Conservation (phyloP, 192 early-diverging fungal genomes). For the Coemansia sp. region DNA sequence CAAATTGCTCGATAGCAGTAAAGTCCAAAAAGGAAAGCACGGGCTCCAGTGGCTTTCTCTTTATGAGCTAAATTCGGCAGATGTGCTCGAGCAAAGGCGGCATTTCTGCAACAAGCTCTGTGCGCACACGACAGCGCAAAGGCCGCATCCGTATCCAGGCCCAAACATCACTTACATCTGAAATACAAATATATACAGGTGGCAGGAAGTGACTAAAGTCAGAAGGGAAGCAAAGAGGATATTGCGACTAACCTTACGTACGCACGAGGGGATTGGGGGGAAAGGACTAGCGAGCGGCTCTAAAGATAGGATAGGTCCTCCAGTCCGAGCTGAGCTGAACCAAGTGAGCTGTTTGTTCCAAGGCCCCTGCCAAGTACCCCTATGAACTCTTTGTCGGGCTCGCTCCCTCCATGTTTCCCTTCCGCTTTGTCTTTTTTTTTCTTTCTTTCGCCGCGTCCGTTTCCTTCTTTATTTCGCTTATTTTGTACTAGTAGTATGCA, state of each 20-base stretch:
- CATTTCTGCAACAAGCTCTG: background rate
- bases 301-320: background rate
- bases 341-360: conserved; percentile 3
- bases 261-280: background rate
- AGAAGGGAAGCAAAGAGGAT: conserved; percentile 5
- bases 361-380: background rate
- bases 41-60: background rate
- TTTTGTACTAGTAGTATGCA: background rate
- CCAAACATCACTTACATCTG: background rate
- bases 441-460: background rate
- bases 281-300: background rate
- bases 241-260: conserved; percentile 1
- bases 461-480: background rate
- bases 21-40: background rate
- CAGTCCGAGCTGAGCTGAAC: conserved; percentile 7
- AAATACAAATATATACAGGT: conserved; percentile 14
- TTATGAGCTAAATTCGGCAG: background rate
- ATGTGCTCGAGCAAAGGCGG: background rate
- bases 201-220: background rate
- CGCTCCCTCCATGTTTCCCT: background rate
- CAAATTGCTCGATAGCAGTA: background rate
- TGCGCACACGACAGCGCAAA: background rate
- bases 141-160: background rate
- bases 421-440: background rate
- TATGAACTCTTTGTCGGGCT: background rate